phyloP scores from a whole-genome alignment of 495 filamentous ascomycete genomes.

The Endocarpon pusillum region DNA sequence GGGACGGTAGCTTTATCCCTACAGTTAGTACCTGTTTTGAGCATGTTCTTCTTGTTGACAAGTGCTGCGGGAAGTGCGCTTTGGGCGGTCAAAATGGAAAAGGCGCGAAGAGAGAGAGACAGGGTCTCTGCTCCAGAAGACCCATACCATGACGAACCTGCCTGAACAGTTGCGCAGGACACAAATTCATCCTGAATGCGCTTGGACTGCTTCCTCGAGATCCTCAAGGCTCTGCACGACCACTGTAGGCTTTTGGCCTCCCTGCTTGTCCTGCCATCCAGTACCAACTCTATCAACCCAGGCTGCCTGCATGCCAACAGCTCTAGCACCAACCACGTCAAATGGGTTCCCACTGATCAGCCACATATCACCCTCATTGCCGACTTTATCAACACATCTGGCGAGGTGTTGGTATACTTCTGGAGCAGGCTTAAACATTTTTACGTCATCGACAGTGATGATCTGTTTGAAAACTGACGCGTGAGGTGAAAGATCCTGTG shows the following conservation, averaged over 20 bases:
- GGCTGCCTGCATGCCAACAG: constrained; percentile 35
- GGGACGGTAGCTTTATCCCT: constrained; percentile 42
- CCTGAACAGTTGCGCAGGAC: constrained; percentile 5
- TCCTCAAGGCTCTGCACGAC: constrained; percentile 18
- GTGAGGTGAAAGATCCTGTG: constrained; percentile 35
- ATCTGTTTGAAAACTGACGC: constrained; percentile 33
- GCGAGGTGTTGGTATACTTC: constrained; percentile 45
- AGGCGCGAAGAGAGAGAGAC: constrained; percentile 7
- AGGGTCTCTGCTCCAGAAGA: constrained; percentile 1
- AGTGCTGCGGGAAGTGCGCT: constrained; percentile 45
- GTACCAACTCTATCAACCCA: constrained; percentile 48
- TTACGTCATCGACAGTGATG: constrained; percentile 42
- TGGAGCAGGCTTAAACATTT: constrained; percentile 53
- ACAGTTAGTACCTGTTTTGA: constrained; percentile 43
- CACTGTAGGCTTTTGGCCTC: constrained; percentile 6
- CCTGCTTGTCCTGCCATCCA: constrained; percentile 23
- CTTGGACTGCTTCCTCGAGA: constrained; percentile 6
- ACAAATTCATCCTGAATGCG: no score
- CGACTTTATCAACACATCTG: constrained; percentile 28
- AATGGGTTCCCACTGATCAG: constrained; percentile 67
- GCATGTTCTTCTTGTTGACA: constrained; percentile 51
- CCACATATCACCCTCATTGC: constrained; percentile 40
- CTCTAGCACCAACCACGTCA: constrained; percentile 40
- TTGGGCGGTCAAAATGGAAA: constrained; percentile 43
- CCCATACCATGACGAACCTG: constrained; percentile 7